Evolutionary conservation across 139 green algal genomes (phyloP).

Genomic region (Tetraselmis striata): DNA sequence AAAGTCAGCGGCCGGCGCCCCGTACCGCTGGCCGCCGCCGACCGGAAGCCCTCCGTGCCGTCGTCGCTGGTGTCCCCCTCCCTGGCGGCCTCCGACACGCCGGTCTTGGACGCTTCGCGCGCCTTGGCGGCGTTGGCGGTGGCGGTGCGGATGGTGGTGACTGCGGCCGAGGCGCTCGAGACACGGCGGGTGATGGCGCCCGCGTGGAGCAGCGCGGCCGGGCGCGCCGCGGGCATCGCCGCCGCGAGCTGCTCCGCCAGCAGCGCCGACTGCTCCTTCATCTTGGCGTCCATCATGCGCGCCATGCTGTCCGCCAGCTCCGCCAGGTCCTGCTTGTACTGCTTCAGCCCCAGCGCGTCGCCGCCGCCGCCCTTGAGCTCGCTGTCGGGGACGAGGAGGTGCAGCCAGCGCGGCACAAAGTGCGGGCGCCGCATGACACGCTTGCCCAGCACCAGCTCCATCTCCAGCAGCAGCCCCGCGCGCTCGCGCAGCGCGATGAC

Average conservation of each 20-base stretch:
- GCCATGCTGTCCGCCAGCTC: background rate
- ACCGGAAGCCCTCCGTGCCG: too few species aligned
- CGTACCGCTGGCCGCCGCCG: too few species aligned
- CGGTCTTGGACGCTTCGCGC: too few species aligned
- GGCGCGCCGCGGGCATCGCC: background rate
- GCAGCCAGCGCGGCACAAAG: background rate
- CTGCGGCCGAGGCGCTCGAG: too few species aligned
- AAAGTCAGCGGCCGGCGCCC: too few species aligned
- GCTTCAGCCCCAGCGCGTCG: background rate
- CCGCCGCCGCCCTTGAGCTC: background rate
- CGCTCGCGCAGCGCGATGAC: background rate
- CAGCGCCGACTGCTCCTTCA: background rate
- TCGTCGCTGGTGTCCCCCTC: too few species aligned
- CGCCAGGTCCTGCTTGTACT: background rate
- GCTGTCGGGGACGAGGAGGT: background rate
- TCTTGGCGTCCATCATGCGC: background rate
- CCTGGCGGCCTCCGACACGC: too few species aligned
- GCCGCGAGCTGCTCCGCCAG: background rate
- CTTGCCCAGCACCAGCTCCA: background rate
- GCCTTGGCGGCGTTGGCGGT: too few species aligned
- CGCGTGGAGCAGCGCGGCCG: background rate
- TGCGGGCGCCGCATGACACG: background rate
- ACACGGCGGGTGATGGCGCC: background rate
- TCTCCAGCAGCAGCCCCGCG: background rate
- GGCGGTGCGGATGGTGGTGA: too few species aligned